A percentile compares a stretch with the other conserved stretches of the same genome.
Evolutionary conservation across 2,329 filamentous ascomycete species (phyloP).

Genomic region (Aspergillus bombycis): DNA sequence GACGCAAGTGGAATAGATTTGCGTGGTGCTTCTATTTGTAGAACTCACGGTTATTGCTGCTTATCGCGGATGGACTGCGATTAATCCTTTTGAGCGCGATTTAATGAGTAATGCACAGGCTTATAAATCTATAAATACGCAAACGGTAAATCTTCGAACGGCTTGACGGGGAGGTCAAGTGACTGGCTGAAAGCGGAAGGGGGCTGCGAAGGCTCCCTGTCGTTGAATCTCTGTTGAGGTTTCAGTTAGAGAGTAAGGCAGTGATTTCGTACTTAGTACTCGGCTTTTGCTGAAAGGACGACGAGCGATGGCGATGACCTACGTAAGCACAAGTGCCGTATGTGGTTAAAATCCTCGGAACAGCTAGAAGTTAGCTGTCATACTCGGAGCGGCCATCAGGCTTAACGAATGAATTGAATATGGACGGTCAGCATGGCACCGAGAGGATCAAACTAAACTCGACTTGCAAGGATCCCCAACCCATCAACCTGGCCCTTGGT

Average conservation of each 20-base stretch:
- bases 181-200: not conserved
- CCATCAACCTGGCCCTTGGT: constrained; percentile 23
- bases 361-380: not conserved
- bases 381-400: not conserved
- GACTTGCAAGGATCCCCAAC: constrained; percentile 15
- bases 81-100: not conserved
- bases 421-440: not conserved
- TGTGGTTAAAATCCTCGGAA: not conserved
- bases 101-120: not conserved
- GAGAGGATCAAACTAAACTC: constrained; percentile 1
- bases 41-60: not conserved
- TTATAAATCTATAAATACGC: not conserved
- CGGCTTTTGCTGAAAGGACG: not conserved
- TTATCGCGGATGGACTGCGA: not conserved
- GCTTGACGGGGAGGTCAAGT: not conserved
- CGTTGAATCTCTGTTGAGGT: constrained; percentile 3
- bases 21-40: not conserved
- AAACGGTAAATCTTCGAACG: not conserved
- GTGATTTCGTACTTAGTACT: not conserved
- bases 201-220: not conserved
- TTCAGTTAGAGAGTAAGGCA: not conserved
- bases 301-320: not conserved
- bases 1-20: not conserved
- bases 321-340: not conserved
- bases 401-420: not conserved